Conservation (phyloP, 805 yeast genomes). For the Suhomyces tanzawaensis region DNA sequence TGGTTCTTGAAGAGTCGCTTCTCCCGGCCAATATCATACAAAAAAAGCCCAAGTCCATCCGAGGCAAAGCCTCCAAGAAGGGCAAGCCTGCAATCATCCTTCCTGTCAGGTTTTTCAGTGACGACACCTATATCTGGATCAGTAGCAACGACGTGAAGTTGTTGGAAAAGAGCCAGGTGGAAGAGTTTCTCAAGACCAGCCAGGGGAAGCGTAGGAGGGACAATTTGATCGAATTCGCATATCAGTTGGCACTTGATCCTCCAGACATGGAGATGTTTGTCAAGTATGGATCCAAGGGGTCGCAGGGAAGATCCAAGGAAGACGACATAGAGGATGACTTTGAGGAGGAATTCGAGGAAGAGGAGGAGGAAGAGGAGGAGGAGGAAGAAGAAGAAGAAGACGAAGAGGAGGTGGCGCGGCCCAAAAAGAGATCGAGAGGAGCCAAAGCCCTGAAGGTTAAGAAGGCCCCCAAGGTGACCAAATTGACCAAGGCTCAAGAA, state of each 20-base stretch:
- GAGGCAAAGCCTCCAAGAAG: slow-evolving; percentile 15
- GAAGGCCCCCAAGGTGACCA: background rate
- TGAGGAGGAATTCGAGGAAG: slow-evolving; percentile 15
- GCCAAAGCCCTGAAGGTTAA: slow-evolving; percentile 11
- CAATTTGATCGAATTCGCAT: slow-evolving; percentile 49
- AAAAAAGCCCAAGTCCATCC: slow-evolving; percentile 45
- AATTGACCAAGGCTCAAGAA: slow-evolving; percentile 10
- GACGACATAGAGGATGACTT: slow-evolving; percentile 14
- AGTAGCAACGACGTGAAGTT: slow-evolving; percentile 48
- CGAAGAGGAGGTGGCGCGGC: slow-evolving; percentile 10
- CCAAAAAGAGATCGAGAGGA: background rate
- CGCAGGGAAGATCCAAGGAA: slow-evolving; percentile 43
- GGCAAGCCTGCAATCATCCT: slow-evolving; percentile 17
- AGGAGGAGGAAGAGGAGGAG: slow-evolving; percentile 6
- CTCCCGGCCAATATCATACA: slow-evolving; percentile 56
- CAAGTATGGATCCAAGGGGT: slow-evolving; percentile 40
- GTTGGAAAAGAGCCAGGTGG: slow-evolving; percentile 43
- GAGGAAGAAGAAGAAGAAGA: slow-evolving; percentile 12
- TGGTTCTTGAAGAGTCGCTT: slow-evolving; percentile 60
- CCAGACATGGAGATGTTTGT: slow-evolving; percentile 43
- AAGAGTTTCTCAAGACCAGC: slow-evolving; percentile 27
- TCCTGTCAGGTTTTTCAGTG: slow-evolving; percentile 70
- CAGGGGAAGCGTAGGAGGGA: slow-evolving; percentile 36
- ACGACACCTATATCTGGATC: slow-evolving; percentile 72
- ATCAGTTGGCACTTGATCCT: slow-evolving; percentile 48